A percentile compares a stretch with the other conserved stretches of the same genome.
These are phyloP conservation scores for Daedalea quercina DNA, from an alignment of 768 basidiomycete genomes.

Conservation along the genomic window DNA sequence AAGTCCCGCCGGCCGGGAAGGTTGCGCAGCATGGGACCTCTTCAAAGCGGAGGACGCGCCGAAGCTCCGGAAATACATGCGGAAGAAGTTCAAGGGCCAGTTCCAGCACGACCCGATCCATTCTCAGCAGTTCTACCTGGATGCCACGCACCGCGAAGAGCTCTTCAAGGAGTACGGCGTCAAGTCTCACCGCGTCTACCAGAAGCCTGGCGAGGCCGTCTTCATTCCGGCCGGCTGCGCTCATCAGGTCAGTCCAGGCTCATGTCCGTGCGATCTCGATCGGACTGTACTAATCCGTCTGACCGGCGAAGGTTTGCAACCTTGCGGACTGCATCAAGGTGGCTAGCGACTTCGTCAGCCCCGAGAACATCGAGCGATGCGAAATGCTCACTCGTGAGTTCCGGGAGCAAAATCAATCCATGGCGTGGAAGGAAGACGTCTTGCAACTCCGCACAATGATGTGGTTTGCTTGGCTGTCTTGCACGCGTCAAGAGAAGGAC, in stretches of 20 bases:
- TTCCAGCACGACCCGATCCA: conserved; percentile 82
- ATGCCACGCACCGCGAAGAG: conserved; percentile 57
- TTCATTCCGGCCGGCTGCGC: conserved; percentile 95
- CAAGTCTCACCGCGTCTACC: conserved; percentile 78
- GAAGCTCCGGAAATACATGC: conserved; percentile 71
- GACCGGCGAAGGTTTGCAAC: conserved; percentile 66
- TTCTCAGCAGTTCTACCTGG: conserved; percentile 82
- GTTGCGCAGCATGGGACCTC: conserved; percentile 89
- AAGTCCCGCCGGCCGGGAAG: conserved; percentile 51
- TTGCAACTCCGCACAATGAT: conserved; percentile 88
- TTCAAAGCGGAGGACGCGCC: conserved; percentile 77
- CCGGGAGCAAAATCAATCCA: conserved; percentile 79
- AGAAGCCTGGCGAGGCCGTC: conserved; percentile 87
- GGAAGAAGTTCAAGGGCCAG: conserved; percentile 49
- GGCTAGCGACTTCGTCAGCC: conserved; percentile 90
- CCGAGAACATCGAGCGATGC: conserved; percentile 86
- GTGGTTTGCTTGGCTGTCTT: conserved; percentile 89
- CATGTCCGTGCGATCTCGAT: not conserved
- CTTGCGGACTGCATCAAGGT: conserved; percentile 95
- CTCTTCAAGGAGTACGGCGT: conserved; percentile 65
- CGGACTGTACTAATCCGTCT: conserved; percentile 1
- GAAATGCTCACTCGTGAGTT: conserved; percentile 85
- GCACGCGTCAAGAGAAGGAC: conserved; percentile 40
- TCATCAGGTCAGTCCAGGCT: conserved; percentile 56
- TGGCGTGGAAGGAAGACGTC: conserved; percentile 93